A percentile compares a stretch with the other conserved stretches of the same genome.
phyloP scores from a whole-genome alignment of 495 filamentous ascomycete genomes.

The Hyaloscypha variabilis region DNA sequence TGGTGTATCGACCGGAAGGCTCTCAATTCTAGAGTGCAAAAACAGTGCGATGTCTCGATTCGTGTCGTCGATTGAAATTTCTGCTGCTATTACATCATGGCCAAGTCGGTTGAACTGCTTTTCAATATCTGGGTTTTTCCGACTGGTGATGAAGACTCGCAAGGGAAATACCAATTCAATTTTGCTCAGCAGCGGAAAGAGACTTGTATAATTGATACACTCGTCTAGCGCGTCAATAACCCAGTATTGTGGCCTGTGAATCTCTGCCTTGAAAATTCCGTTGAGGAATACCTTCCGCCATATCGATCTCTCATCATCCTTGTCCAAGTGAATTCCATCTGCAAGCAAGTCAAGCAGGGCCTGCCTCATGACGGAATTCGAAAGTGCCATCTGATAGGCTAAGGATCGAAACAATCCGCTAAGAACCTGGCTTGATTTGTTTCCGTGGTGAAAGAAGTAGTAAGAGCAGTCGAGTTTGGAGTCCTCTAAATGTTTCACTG shows the following conservation, averaged over 20 bases:
- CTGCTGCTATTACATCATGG: not conserved
- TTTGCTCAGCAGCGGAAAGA: slow-evolving; percentile 18
- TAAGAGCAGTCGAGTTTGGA: slow-evolving; percentile 35
- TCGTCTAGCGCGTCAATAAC: slow-evolving; percentile 32
- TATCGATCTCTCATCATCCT: slow-evolving; percentile 18
- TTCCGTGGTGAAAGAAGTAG: slow-evolving; percentile 37
- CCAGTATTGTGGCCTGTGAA: slow-evolving; percentile 18
- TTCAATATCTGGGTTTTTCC: not conserved
- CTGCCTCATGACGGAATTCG: not conserved
- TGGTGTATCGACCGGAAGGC: not conserved
- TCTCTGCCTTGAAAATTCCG: slow-evolving; percentile 17
- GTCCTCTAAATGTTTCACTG: slow-evolving; percentile 35
- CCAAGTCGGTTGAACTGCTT: not conserved
- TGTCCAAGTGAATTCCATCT: not conserved
- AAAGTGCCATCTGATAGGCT: slow-evolving; percentile 35
- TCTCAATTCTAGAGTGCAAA: not conserved
- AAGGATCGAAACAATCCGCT: slow-evolving; percentile 33
- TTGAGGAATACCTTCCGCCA: slow-evolving; percentile 26
- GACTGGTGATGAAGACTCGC: slow-evolving; percentile 21
- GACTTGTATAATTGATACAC: slow-evolving; percentile 12
- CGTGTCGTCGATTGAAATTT: slow-evolving; percentile 5
- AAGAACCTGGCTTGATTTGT: slow-evolving; percentile 29
- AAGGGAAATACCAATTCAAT: not conserved
- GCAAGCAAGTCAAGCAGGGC: not conserved
- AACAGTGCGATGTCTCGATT: slow-evolving; percentile 14